Base-by-base conservation (phyloP, 345 rosid species). In the Ricinus communis region DNA sequence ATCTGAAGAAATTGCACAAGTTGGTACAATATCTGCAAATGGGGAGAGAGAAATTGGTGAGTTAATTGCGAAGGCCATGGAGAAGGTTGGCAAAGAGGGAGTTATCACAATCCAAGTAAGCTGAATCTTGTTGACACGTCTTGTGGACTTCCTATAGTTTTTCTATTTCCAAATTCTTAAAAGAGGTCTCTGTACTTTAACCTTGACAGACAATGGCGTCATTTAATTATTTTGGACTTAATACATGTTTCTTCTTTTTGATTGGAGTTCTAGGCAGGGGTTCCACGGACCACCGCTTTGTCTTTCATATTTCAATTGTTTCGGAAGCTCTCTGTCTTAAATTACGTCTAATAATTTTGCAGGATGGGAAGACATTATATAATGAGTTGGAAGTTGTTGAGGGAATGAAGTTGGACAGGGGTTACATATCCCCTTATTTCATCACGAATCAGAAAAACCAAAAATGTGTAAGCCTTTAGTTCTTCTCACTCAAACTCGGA, bases 11-110 rank as follows among this genome's bases (percentile, higher is more conserved):
- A 95, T 95, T 40, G 99, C 98, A 9, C 99, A 94, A 88, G 99
- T 96, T 78, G 99, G 99, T 65, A 96, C 98, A 28, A 93, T 93
- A 66, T 96, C 99, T 25, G 88, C 99, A 50, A 96, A 96, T 82
- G 99, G 99, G 15, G 99, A 96, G 71, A 87, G 96, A 52, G 99
- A 96, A 80, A 96, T 96, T 66, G 99, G 99, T 40, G 98, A 96
- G 68, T 72, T 96, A 64, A 96, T 96, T 60, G 99, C 99, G n/a
- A 93, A 93, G 72, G 99, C 99, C 30, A 96, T 96, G 95, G 99
- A 96, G 79, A 93, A 91, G 75, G 99, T 93, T 5, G 99, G 99
- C 72, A 96, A 96, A 78, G 99, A 96, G 82, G 99, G 99, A 76
- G 99, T 96, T 11, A 96, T 96, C 72, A 93, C 96, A 30, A 93